Evolutionary conservation across 2,329 filamentous ascomycete genomes (phyloP).

Genomic region (Hypoxylon sp.): DNA sequence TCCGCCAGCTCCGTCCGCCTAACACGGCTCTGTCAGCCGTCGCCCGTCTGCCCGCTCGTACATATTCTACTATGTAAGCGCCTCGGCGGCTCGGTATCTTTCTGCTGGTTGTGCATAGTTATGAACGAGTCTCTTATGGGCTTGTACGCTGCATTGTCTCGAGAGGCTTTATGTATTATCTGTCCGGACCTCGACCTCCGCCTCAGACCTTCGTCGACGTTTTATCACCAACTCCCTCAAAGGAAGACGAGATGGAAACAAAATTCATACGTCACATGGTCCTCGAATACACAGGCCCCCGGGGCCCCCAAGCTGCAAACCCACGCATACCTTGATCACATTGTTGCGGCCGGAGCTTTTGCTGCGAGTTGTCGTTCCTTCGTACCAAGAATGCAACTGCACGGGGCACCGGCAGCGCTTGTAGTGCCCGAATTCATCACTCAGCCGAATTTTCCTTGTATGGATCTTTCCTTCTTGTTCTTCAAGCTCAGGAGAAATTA

Average conservation of each 20-base stretch:
- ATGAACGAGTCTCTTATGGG: too few species aligned
- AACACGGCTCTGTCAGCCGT: neutral
- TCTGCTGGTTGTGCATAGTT: too few species aligned
- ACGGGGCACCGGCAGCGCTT: neutral
- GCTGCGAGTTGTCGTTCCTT: constrained; percentile 14
- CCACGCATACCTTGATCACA: neutral
- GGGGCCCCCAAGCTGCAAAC: neutral
- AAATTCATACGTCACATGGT: constrained; percentile 10
- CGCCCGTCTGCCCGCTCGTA: neutral
- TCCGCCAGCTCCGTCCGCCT: constrained; percentile 18
- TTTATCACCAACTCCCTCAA: constrained; percentile 1
- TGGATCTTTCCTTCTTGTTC: constrained; percentile 16
- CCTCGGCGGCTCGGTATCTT: too few species aligned
- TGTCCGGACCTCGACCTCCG: constrained; percentile 18
- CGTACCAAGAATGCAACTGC: neutral
- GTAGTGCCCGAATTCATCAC: neutral
- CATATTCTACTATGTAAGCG: too few species aligned
- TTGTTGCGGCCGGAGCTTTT: constrained; percentile 30
- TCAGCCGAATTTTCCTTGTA: neutral
- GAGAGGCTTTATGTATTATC: too few species aligned
- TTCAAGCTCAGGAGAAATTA: constrained; percentile 18
- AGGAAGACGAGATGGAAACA: constrained; percentile 3
- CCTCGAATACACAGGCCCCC: neutral
- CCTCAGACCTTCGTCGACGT: neutral
- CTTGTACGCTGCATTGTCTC: too few species aligned